These are phyloP conservation scores for Suillus spraguei DNA, from an alignment of 768 basidiomycete species.

Conservation along the genomic window DNA sequence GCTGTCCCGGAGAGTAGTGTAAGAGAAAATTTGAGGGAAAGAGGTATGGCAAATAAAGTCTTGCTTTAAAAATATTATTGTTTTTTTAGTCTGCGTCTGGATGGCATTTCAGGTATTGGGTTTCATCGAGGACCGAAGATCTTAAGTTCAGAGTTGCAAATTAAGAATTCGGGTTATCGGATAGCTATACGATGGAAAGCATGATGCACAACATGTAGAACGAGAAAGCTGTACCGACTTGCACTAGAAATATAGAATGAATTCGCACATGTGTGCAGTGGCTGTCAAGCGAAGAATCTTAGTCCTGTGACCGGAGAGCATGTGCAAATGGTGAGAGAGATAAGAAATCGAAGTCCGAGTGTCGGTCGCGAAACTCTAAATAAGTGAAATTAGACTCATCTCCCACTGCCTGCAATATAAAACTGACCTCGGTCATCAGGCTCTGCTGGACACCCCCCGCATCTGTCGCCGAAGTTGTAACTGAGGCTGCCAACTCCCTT, in stretches of 20 bases:
- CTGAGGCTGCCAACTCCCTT: constrained; percentile 80
- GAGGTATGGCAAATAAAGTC: no score
- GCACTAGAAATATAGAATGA: background rate
- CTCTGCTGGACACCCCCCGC: background rate
- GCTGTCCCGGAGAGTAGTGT: no score
- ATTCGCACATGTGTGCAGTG: background rate
- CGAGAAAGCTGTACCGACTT: no score
- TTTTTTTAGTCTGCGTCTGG: no score
- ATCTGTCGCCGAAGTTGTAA: constrained; percentile 43
- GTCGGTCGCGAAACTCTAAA: background rate
- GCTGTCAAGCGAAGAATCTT: background rate
- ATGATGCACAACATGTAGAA: background rate
- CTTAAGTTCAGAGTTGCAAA: background rate
- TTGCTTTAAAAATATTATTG: no score
- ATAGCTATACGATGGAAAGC: background rate
- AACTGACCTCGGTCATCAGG: background rate
- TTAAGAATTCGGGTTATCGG: background rate
- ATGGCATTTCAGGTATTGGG: background rate
- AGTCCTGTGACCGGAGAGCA: background rate
- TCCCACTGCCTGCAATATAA: background rate
- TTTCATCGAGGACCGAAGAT: background rate
- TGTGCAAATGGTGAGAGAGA: background rate
- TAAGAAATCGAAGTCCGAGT: background rate
- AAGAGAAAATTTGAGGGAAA: no score
- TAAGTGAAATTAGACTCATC: background rate